Evolutionary conservation across 1,284 basidiomycete genomes (phyloP), one percentile per base, ranked within the genome.

Genomic region (Phaffia rhodozyma): DNA sequence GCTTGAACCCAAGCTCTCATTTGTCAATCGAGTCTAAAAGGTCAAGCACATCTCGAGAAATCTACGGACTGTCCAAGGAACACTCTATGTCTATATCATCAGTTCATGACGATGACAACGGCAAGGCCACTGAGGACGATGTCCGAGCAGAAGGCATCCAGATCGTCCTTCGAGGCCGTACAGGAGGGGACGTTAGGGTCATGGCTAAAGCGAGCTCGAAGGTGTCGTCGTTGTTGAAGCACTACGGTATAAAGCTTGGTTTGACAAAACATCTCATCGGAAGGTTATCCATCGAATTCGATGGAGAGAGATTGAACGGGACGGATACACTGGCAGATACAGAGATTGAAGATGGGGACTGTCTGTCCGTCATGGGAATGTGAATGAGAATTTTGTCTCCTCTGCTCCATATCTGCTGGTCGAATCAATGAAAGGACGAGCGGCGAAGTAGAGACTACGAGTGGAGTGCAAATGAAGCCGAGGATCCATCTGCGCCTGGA

Each of bases 271-370:
- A 51, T 21, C 30, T 59, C 6, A n/a, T 38, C 23, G 25, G 32
- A 34, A 9, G 21, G 1, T 29, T 59, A 30, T 34, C 7, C n/a
- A 23, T 59, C 5, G 58, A 59, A 23, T 29, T 50, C 29, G 58
- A 59, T n/a, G 77, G 5, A 84, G 79, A 9, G 65, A 32, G 21
- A 68, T 69, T 51, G 61, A 61, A 29, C 61, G 70, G 68, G 67
- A 68, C 66, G 67, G 74, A 68, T 57, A 72, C 66, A 64, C 66
- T 69, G 65, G 66, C 50, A 64, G 68, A 58, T 66, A 43, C 70
- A 68, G 47, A 71, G 60, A 38, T 69, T 64, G 48, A 63, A 51
- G 69, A 25, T 29, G 32, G 23, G 0, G 55, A 57, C 49, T 38
- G 32, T 38, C 38, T 34, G n/a, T 27, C 51, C 27, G 50, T 50